A percentile compares a stretch with the other conserved stretches of the same genome.
Evolutionary conservation across 1,284 basidiomycete genomes (phyloP).

Genomic region (Stygiomarasmius scandens): DNA sequence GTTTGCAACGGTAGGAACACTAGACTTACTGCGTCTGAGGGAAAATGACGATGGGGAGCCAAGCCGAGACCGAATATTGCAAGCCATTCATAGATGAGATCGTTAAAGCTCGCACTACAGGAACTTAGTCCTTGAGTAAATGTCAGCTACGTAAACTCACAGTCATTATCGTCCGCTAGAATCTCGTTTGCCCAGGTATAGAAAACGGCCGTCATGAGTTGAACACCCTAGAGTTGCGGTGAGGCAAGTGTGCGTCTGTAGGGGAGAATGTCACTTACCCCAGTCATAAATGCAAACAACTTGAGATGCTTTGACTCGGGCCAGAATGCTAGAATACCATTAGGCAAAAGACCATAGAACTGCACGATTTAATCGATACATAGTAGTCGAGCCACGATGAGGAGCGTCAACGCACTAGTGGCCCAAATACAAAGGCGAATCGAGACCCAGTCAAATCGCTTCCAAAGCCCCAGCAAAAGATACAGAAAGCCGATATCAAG

Average conservation of each 20-base stretch:
- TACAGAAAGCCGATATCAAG: conserved; percentile 24
- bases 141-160: too few species aligned
- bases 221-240: conserved; percentile 18
- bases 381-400: background rate
- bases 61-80: conserved; percentile 26
- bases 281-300: conserved; percentile 21
- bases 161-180: conserved; percentile 14
- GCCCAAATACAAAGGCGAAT: conserved; percentile 27
- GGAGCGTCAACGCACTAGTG: conserved; percentile 11
- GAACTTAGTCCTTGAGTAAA: too few species aligned
- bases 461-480: conserved; percentile 28
- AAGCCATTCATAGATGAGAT: conserved; percentile 23
- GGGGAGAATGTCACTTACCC: conserved; percentile 5
- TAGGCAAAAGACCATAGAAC: conserved; percentile 26
- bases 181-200: conserved; percentile 30
- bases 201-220: conserved; percentile 29
- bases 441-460: conserved; percentile 26
- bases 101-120: conserved; percentile 4
- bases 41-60: conserved; percentile 29
- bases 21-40: conserved; percentile 23
- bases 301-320: conserved; percentile 23
- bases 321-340: conserved; percentile 28
- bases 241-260: background rate
- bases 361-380: background rate
- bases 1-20: background rate